These are phyloP conservation scores for Micromonas pusilla DNA, from an alignment of 139 green algal species.

Conservation along the genomic window DNA sequence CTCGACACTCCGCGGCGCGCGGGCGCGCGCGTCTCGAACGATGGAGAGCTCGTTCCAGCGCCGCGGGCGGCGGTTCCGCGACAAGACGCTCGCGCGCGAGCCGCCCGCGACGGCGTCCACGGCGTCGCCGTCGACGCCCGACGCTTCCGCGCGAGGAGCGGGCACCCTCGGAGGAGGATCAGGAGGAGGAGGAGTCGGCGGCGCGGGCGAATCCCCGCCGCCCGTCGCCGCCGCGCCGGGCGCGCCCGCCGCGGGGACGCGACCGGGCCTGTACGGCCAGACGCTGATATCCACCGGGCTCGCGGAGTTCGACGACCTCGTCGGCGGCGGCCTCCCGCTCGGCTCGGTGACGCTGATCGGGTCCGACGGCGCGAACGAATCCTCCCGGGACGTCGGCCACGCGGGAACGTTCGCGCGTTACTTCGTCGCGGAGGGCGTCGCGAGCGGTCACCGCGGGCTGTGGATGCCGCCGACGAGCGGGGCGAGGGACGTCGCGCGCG, in stretches of 20 bases:
- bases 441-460: neutral
- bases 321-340: slow-evolving; percentile 16
- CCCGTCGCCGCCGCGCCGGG: neutral
- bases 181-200: too few species aligned
- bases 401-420: neutral
- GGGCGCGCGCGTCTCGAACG: too few species aligned
- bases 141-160: too few species aligned
- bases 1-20: too few species aligned
- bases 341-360: neutral
- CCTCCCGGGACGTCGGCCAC: neutral
- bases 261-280: neutral
- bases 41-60: neutral
- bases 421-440: neutral
- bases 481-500: neutral
- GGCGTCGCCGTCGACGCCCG: too few species aligned
- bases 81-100: neutral
- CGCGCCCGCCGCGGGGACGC: neutral
- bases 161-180: too few species aligned
- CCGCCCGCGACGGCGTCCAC: neutral
- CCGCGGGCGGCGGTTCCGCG: neutral
- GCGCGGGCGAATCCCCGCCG: too few species aligned
- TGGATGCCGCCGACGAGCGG: neutral
- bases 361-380: neutral
- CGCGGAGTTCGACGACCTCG: neutral
- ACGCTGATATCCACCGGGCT: neutral